Conservation (phyloP, 208 protist genomes). For the Leishmania lainsoni region DNA sequence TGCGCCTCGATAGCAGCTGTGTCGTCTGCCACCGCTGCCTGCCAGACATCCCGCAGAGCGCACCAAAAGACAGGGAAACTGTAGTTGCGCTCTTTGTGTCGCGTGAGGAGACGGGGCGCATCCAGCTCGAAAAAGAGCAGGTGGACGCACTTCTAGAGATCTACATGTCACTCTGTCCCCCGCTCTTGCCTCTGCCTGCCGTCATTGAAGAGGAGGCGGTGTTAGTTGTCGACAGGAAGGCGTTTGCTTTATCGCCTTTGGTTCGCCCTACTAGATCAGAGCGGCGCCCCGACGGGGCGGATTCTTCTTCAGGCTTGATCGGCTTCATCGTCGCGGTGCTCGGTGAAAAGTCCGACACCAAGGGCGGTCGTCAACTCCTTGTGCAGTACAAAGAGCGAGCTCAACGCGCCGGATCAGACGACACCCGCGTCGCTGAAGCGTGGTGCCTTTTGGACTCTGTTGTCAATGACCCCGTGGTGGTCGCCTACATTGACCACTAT, state of each 20-base stretch:
- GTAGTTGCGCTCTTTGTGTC: neutral
- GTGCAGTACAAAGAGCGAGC: slow-evolving; percentile 21
- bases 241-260: neutral
- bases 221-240: neutral
- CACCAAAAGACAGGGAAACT: neutral
- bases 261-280: neutral
- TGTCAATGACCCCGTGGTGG: slow-evolving; percentile 25
- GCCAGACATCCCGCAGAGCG: neutral
- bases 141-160: slow-evolving; percentile 19
- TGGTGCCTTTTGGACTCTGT: slow-evolving; percentile 44
- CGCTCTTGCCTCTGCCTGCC: neutral
- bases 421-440: slow-evolving; percentile 12
- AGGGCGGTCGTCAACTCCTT: slow-evolving; percentile 35
- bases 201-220: neutral
- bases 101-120: slow-evolving; percentile 10
- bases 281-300: neutral
- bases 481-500: slow-evolving; percentile 36
- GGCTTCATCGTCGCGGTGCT: slow-evolving; percentile 32
- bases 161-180: neutral
- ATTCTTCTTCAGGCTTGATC: neutral
- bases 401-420: neutral
- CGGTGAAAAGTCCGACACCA: slow-evolving; percentile 39
- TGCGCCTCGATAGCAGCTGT: neutral
- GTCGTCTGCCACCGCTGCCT: neutral
- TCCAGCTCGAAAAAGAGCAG: slow-evolving; percentile 24